Percentiles rank a stretch among this genome's conserved stretches.
Conservation (phyloP, 129 eudicot genomes). For the Lactuca saligna region DNA sequence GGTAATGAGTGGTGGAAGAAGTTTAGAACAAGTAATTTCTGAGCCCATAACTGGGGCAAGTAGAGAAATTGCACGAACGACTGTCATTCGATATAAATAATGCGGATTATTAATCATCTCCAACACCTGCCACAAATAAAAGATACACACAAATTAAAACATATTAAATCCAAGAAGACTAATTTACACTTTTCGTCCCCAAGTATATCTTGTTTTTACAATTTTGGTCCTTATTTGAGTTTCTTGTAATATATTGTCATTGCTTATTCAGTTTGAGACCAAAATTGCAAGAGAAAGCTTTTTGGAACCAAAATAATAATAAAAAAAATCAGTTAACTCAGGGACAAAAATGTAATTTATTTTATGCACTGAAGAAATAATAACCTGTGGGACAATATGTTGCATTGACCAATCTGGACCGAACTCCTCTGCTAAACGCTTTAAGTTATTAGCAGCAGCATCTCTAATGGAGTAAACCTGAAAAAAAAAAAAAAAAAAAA, state of each 20-base stretch:
- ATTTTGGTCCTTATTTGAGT: too few relatives aligned
- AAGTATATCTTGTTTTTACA: too few relatives aligned
- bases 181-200: too few relatives aligned
- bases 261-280: too few relatives aligned
- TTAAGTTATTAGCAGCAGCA: constrained; percentile 97
- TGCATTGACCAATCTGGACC: constrained; percentile 99
- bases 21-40: constrained; percentile 84
- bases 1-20: constrained; percentile 77
- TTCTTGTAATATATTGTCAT: too few relatives aligned
- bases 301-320: not conserved
- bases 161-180: not conserved
- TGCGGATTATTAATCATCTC: constrained; percentile 88
- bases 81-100: constrained; percentile 92
- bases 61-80: constrained; percentile 77
- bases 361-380: too few relatives aligned
- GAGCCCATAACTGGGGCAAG: constrained; percentile 98
- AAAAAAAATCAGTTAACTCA: not conserved
- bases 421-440: constrained; percentile 98
- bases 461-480: constrained; percentile 98
- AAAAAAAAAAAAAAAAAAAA: constrained; percentile 11
- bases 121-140: constrained; percentile 58
- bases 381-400: constrained; percentile 97
- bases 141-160: constrained; percentile 9
- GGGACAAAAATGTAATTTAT: too few relatives aligned
- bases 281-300: not conserved